Conservation (phyloP, 1,284 basidiomycete genomes). For the Xerocomus amazonicus region DNA sequence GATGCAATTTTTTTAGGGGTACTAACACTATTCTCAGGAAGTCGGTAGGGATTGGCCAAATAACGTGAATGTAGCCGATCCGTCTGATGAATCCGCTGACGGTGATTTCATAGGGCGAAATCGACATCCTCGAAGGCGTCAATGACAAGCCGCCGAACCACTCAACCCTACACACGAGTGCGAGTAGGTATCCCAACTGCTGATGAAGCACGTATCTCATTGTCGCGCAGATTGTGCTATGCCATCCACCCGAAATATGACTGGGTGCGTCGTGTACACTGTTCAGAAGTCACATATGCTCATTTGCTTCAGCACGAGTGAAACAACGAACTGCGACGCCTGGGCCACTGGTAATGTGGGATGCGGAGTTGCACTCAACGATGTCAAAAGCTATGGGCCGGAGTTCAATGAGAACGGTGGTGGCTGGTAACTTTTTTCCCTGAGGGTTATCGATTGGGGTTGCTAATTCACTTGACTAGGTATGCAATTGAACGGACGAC, state of each 20-base stretch:
- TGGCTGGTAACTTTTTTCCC: conserved; percentile 2
- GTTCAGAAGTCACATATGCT: neutral
- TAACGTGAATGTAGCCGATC: neutral
- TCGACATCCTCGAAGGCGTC: conserved; percentile 69
- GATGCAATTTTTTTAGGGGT: neutral
- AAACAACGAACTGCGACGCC: neutral
- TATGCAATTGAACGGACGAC: conserved; percentile 22
- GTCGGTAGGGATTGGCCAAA: conserved; percentile 19
- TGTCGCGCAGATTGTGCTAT: conserved; percentile 52
- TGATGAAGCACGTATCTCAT: neutral
- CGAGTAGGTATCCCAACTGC: conserved; percentile 11
- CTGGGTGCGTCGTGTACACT: conserved; percentile 39
- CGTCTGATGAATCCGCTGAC: neutral
- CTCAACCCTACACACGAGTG: conserved; percentile 60
- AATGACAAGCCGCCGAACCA: conserved; percentile 55
- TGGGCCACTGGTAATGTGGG: neutral
- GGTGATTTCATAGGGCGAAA: conserved; percentile 39
- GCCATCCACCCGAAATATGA: conserved; percentile 46
- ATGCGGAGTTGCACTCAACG: neutral
- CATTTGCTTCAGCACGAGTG: conserved; percentile 29
- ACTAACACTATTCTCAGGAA: conserved; percentile 11
- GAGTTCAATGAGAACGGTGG: conserved; percentile 2
- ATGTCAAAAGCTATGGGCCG: conserved; percentile 5
- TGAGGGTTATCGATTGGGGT: no score
- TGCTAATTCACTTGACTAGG: conserved; percentile 14